These are phyloP conservation scores for Durio zibethinus DNA, from an alignment of 345 rosid genomes.

Conservation along the genomic window DNA sequence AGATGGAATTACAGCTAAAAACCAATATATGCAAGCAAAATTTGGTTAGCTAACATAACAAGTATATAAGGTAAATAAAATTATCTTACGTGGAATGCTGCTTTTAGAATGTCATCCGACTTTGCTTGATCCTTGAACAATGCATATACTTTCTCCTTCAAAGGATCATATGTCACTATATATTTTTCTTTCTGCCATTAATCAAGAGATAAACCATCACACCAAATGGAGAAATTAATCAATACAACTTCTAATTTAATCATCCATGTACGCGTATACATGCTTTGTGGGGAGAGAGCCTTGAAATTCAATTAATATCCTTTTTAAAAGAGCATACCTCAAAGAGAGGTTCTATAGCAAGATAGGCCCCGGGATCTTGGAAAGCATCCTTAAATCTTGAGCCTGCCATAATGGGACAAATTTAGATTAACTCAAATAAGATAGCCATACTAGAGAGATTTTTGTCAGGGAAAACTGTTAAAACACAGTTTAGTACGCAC, in stretches of 20 bases:
- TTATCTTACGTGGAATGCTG: conserved; percentile 84
- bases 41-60: background rate
- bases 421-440: conserved; percentile 10
- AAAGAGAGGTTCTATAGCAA: conserved; percentile 69
- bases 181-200: conserved; percentile 80
- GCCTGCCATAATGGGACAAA: conserved; percentile 45
- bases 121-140: conserved; percentile 86
- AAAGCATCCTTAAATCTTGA: conserved; percentile 95
- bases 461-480: background rate
- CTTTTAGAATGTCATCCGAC: conserved; percentile 87
- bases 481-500: conserved; percentile 32
- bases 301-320: conserved; percentile 2
- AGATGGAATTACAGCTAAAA: conserved; percentile 7
- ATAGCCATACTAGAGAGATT: conserved; percentile 1
- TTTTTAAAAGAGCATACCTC: conserved; percentile 40
- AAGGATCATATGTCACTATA: conserved; percentile 75
- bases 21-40: background rate
- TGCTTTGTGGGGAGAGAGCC: background rate
- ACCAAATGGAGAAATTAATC: background rate
- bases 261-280: background rate
- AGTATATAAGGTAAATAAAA: background rate
- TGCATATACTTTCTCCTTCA: conserved; percentile 86
- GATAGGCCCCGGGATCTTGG: conserved; percentile 79
- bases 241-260: background rate
- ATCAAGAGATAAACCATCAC: conserved; percentile 15